Conservation (phyloP, 768 basidiomycete species). For the Galerina sulciceps region DNA sequence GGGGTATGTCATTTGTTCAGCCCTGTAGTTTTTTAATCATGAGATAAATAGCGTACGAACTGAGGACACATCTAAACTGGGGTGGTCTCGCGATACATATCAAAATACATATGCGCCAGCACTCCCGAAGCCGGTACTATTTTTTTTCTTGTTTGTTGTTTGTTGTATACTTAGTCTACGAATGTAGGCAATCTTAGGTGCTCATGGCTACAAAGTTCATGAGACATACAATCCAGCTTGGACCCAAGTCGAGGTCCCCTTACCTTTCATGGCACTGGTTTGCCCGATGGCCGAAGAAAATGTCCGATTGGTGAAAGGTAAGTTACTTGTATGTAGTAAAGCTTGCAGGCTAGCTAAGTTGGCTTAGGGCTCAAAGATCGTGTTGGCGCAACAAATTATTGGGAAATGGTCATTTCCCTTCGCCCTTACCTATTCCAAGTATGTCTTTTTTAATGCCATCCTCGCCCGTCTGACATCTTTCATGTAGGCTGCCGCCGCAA, state of each 20-base stretch:
- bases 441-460: not conserved
- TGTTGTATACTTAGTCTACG: too few relatives aligned
- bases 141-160: not conserved
- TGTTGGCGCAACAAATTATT: not conserved
- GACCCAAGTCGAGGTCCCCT: slow-evolving; percentile 6
- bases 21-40: too few relatives aligned
- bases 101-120: slow-evolving; percentile 26
- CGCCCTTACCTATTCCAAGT: not conserved
- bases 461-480: too few relatives aligned
- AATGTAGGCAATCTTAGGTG: slow-evolving; percentile 12
- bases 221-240: slow-evolving; percentile 6
- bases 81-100: slow-evolving; percentile 27
- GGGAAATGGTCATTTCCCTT: slow-evolving; percentile 2
- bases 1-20: not conserved
- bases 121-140: slow-evolving; percentile 23
- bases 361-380: not conserved
- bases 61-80: not conserved
- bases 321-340: not conserved
- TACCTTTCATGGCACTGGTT: not conserved
- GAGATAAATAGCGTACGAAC: too few relatives aligned
- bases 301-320: not conserved
- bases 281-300: not conserved
- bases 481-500: not conserved
- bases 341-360: too few relatives aligned
- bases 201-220: slow-evolving; percentile 7